Evolutionary conservation across 2,329 filamentous ascomycete genomes (phyloP), one percentile per base, ranked within the genome.

Genomic region (Didymellaceae sp.): DNA sequence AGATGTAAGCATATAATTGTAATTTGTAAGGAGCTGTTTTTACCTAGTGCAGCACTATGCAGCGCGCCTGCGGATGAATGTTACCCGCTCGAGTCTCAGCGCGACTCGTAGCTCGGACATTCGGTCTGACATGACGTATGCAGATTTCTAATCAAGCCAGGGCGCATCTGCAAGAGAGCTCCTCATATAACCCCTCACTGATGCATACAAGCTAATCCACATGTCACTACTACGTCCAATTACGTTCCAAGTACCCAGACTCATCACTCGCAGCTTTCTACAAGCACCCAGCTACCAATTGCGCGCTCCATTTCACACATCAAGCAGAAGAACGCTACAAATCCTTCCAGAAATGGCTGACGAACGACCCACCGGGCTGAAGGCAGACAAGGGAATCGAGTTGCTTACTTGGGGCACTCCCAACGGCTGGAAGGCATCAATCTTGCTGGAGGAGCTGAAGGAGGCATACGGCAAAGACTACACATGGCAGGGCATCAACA

Each of bases 361-460:
- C 52, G 65, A 67, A 43, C 67, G 72, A 60, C 80, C 82, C 14
- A 83, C 78, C 5, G 83, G 84, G 48, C 75, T 86, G 52, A 82
- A 84, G 58, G 84, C 83, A 61, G 82, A 78, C 57, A 82, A 81
- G 42, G 85, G 85, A 71, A 84, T 87, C 53, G 85, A 88, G 74
- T 79, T 87, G 52, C 74, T 88, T 24, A 87, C 84, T 0, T 82
- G 76, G 55, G 75, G 77, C 33, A 78, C 75, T 6, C 75, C 75
- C 24, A 78, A 77, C 62, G 75, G 74, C 62, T 74, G 76, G 72
- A 87, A 88, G 65, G 77, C 75, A 24, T 81, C 78, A 49, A 82
- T 88, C 56, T 62, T 87, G 16, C 79, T 88, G 30, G 86, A 88
- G 65, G 86, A 88, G 72, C 75, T 88, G 40, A 85, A 84, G 61